Conservation (phyloP, 257 asterid genomes). For the Solanum tacnaense region DNA sequence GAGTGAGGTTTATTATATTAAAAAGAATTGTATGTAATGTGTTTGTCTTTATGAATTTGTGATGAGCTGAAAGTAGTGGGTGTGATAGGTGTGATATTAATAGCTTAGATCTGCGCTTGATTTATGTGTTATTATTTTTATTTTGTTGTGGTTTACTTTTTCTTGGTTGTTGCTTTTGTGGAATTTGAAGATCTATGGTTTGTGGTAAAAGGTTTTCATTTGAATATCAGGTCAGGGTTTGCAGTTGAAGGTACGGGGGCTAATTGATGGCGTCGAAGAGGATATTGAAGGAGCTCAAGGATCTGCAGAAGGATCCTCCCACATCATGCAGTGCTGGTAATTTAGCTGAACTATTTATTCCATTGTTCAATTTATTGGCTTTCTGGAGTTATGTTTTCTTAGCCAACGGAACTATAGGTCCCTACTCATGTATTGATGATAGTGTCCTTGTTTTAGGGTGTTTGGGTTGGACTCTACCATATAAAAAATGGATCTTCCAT, state of each 20-base stretch:
- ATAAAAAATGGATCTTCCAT: not conserved
- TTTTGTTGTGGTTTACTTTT: not conserved
- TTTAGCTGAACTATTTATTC: not conserved
- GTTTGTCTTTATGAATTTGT: not conserved
- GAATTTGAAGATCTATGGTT: not conserved
- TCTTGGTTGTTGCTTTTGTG: not conserved
- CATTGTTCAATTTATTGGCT: not conserved
- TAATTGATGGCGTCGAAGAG: slow-evolving; percentile 3
- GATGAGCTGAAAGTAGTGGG: not conserved
- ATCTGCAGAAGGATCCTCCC: slow-evolving; percentile 3
- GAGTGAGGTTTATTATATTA: not conserved
- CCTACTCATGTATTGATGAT: not conserved
- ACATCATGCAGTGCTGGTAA: slow-evolving; percentile 3
- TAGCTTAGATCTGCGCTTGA: not conserved
- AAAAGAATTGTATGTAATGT: not conserved
- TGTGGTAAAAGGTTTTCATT: not conserved
- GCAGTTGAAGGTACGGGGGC: not conserved
- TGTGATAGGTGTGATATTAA: not conserved
- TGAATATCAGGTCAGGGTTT: not conserved
- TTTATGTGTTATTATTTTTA: not conserved
- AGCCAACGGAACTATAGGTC: not conserved
- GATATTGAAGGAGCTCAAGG: slow-evolving; percentile 6
- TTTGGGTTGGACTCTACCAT: not conserved
- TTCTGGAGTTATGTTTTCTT: not conserved
- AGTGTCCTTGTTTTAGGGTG: not conserved